phyloP scores from a whole-genome alignment of 495 filamentous ascomycete genomes.

The Neurospora tetraspora region DNA sequence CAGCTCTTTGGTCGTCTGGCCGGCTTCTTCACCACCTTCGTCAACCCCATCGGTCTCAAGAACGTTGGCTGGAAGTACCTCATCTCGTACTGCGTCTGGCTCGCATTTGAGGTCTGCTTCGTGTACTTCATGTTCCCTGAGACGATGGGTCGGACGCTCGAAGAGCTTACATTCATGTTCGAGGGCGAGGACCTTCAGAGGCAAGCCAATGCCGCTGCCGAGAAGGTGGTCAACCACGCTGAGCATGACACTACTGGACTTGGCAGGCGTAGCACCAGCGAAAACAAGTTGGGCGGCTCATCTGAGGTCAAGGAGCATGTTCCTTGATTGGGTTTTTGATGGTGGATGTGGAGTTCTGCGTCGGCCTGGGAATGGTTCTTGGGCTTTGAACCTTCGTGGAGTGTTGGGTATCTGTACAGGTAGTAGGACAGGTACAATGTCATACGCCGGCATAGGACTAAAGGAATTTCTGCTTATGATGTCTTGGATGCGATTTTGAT shows the following conservation, averaged over 20 bases:
- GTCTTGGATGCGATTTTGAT: background rate
- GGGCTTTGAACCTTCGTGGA: background rate
- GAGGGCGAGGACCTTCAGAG: slow-evolving; percentile 34
- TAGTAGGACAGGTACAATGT: background rate
- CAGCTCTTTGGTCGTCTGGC: slow-evolving; percentile 48
- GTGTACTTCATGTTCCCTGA: slow-evolving; percentile 59
- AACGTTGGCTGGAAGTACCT: slow-evolving; percentile 50
- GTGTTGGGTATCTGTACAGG: background rate
- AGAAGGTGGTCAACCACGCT: slow-evolving; percentile 26
- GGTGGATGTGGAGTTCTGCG: background rate
- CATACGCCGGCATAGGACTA: background rate
- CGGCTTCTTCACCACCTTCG: slow-evolving; percentile 43
- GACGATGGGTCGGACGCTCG: slow-evolving; percentile 49
- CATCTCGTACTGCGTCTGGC: slow-evolving; percentile 43
- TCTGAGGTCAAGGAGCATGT: slow-evolving; percentile 8
- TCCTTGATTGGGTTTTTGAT: background rate
- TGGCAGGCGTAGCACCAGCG: background rate
- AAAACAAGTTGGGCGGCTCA: background rate
- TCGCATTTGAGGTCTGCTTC: slow-evolving; percentile 46
- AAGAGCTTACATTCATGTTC: slow-evolving; percentile 52
- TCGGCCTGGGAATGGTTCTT: background rate
- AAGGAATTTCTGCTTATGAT: background rate
- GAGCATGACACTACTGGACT: background rate
- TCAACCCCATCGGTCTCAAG: slow-evolving; percentile 56
- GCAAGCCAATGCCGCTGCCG: slow-evolving; percentile 26